phyloP scores from a whole-genome alignment of 169 alveolate genomes.

The Plasmodium cynomolgi region DNA sequence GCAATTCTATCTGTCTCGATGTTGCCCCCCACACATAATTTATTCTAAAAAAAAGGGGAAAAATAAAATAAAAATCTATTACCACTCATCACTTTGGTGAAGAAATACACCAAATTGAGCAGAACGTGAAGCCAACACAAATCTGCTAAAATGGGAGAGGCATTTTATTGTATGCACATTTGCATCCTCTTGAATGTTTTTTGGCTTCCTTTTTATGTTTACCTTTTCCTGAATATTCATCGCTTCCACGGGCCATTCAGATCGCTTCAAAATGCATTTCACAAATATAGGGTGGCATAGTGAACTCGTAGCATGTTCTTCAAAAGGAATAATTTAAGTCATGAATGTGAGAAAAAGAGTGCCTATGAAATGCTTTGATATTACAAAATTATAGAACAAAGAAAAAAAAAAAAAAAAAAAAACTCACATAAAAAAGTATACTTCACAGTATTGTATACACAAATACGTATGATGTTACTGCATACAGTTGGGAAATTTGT shows the following conservation, averaged over 20 bases:
- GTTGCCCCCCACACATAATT: background rate
- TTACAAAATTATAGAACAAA: background rate
- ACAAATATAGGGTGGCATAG: background rate
- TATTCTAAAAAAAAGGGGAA: background rate
- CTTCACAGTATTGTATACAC: background rate
- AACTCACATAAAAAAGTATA: background rate
- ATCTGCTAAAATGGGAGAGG: background rate
- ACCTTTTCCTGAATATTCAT: background rate
- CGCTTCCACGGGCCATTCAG: background rate
- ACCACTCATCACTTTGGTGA: background rate
- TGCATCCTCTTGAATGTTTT: background rate
- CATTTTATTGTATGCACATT: background rate
- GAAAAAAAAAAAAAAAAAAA: background rate
- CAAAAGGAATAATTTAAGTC: background rate
- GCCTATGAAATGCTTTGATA: background rate
- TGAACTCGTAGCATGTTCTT: background rate
- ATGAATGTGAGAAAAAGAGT: background rate
- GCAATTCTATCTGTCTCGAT: background rate
- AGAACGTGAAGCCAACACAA: background rate
- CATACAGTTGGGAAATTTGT: background rate
- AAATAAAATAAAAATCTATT: background rate
- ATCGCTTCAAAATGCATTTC: background rate
- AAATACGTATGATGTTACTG: background rate
- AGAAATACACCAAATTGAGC: background rate
- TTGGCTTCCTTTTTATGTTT: background rate